A percentile compares a stretch with the other conserved stretches of the same genome.
Conservation (phyloP, 495 filamentous ascomycete genomes). For the Jackrogersella minutella region DNA sequence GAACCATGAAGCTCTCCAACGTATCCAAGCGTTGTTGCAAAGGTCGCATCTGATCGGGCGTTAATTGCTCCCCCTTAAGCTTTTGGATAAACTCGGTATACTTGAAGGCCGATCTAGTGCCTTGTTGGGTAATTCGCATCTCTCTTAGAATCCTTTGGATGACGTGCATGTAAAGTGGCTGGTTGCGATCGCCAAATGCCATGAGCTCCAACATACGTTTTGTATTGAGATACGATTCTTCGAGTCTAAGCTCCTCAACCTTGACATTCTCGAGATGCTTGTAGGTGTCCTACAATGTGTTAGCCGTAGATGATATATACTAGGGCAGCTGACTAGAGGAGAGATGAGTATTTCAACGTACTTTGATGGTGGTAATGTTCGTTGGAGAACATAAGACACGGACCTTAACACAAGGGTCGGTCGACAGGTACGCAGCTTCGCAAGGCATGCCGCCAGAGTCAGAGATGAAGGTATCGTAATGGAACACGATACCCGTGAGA, state of each 20-base stretch:
- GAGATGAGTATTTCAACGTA: not conserved
- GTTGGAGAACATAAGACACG: not conserved
- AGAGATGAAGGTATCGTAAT: constrained; percentile 1
- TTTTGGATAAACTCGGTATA: not conserved
- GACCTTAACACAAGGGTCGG: not conserved
- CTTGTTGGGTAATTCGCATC: not conserved
- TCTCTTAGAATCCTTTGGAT: constrained; percentile 5
- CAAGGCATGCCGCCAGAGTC: not conserved
- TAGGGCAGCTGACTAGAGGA: too few relatives aligned
- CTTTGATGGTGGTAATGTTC: not conserved
- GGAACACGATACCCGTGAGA: not conserved
- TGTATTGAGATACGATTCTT: not conserved
- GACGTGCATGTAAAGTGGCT: constrained; percentile 1
- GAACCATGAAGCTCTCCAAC: not conserved
- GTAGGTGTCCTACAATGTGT: not conserved
- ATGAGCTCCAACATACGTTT: constrained; percentile 6
- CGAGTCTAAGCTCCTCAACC: not conserved
- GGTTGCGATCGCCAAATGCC: not conserved
- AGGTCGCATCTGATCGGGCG: constrained; percentile 1
- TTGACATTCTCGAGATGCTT: not conserved
- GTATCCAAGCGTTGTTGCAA: not conserved
- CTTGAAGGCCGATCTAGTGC: not conserved
- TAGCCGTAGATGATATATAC: too few relatives aligned
- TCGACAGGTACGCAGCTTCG: not conserved
- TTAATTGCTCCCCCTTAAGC: not conserved